Conservation (phyloP, 129 eudicot genomes). For the Lactuca saligna region DNA sequence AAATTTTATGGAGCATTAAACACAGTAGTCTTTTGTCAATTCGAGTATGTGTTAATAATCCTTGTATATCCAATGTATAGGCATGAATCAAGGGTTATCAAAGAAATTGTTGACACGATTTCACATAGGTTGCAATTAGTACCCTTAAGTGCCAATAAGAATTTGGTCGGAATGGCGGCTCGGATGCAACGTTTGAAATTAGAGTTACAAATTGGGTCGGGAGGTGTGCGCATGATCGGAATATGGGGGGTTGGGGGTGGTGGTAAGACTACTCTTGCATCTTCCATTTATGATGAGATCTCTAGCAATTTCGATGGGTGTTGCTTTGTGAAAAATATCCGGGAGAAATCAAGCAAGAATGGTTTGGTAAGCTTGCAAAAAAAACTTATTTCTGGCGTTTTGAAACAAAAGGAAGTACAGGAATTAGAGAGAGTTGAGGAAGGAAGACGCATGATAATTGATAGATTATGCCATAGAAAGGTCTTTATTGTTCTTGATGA, state of each 20-base stretch:
- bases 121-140: constrained; percentile 5
- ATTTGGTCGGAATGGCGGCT: constrained; percentile 27
- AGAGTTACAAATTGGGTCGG: too few relatives aligned
- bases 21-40: background rate
- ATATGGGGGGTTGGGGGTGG: constrained; percentile 40
- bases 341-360: constrained; percentile 4
- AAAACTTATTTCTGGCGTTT: constrained; percentile 12
- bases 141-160: constrained; percentile 18
- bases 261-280: constrained; percentile 27
- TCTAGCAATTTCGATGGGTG: constrained; percentile 17
- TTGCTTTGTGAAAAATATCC: constrained; percentile 21
- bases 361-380: constrained; percentile 24
- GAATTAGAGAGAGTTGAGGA: background rate
- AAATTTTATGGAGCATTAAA: background rate
- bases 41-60: background rate
- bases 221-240: constrained; percentile 13
- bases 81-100: background rate
- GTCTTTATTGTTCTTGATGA: constrained; percentile 32
- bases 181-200: background rate
- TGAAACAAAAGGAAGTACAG: background rate
- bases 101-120: constrained; percentile 20
- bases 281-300: constrained; percentile 15
- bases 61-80: too few relatives aligned
- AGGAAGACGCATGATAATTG: too few relatives aligned
- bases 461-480: background rate